Base-by-base conservation (phyloP, 2,329 filamentous ascomycete species). In the Dendrostoma leiphaemia region DNA sequence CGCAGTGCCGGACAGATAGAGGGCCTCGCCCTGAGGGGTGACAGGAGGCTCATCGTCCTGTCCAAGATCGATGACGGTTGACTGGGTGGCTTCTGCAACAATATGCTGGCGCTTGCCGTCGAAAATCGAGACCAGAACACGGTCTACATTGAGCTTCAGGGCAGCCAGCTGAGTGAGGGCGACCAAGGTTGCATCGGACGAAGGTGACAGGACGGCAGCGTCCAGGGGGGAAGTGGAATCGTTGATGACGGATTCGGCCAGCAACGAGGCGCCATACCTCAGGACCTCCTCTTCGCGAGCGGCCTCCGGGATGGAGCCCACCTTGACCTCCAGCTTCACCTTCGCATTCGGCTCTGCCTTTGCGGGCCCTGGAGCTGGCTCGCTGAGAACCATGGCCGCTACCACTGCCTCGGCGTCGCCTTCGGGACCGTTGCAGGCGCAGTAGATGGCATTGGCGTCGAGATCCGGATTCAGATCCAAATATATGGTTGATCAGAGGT, bases 81-180 rank as follows among this genome's bases (percentile, higher is more conserved):
- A 32, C 53, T 26, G 50, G 0, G 52, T 53, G 7, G 56, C 56
- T 38, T 59, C 56, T 13, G 53, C 49, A n/a, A 59, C 29, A 13
- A 59, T 31, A 10, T 59, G 34, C 31, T 59, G 56, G 10, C 51
- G 44, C 32, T 35, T 32, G 38, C 47, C 38, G 26, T 56, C 56
- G 15, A 59, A 56, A 12, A 59, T 31, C 4, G 56, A 59, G 1
- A 59, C 24, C n/a, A 59, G 60, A 12, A 70, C 67, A 19, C 77
- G 72, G 12, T 69, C 63, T 3, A 68, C 69, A 12, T 71, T 66
- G 3, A 80, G 65, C 15, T 73, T 71, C 48, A 74, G 63, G 6
- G 73, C 67, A 1, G 69, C 78, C 3, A 82, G 69, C 61, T 82
- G 77, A 13, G 78, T 77, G 34, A 50, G 43, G 7, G 48, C 48